Conservation (phyloP, 805 yeast genomes). For the Candida nanaspora region DNA sequence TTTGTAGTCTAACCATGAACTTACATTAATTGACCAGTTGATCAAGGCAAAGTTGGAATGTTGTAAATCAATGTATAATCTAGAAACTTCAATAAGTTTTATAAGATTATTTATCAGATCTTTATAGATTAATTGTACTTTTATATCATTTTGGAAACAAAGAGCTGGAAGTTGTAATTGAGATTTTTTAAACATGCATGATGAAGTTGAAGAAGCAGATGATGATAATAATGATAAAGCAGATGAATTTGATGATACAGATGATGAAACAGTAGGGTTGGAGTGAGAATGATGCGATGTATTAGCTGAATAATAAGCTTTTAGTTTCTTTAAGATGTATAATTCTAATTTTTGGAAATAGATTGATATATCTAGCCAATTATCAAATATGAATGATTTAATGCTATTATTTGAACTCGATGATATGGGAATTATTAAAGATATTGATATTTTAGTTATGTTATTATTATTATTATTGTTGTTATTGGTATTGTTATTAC, state of each 20-base stretch:
- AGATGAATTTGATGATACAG: not conserved
- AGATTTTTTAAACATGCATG: no score
- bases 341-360: constrained; percentile 33
- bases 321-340: constrained; percentile 30
- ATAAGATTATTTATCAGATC: constrained; percentile 31
- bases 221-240: not conserved
- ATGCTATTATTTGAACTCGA: not conserved
- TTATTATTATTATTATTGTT: not conserved
- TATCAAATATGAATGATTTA: constrained; percentile 36
- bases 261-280: not conserved
- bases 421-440: constrained; percentile 37
- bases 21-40: constrained; percentile 45
- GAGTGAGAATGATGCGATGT: no score
- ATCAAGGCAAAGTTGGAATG: constrained; percentile 31
- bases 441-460: constrained; percentile 36
- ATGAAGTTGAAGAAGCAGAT: no score
- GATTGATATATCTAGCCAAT: constrained; percentile 41
- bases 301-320: no score
- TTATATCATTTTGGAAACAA: constrained; percentile 36
- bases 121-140: constrained; percentile 30
- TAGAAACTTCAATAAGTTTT: constrained; percentile 37
- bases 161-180: constrained; percentile 16
- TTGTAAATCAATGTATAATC: constrained; percentile 34
- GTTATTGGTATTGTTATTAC: not conserved
- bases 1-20: constrained; percentile 49